Evolutionary conservation across 805 yeast genomes (phyloP), one percentile per base, ranked within the genome.

Genomic region (Babjeviella inositovora): DNA sequence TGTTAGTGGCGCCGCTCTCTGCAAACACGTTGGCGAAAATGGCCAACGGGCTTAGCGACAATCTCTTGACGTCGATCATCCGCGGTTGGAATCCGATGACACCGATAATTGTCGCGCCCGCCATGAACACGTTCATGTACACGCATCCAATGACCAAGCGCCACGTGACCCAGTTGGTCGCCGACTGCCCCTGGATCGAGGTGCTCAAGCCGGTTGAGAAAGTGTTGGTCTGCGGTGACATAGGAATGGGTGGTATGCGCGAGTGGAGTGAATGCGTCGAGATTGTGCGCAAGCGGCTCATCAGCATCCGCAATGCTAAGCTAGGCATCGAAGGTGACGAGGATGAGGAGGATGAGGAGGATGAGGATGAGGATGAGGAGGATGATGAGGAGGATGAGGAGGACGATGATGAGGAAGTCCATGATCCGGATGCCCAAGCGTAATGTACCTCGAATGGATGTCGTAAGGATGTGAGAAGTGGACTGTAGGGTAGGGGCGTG

Each of bases 231-330:
- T 56, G 63, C 38, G 63, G 63, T 5, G 63, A 56, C 31, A 56
- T 56, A 22, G 63, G 63, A 2, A 55, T 56, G 62, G 63, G 63
- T 5, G 63, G 63, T 6, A 56, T 56, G 63, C 37, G 62, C 24
- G 63, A 56, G 37, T 56, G 63, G 63, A 41, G 34, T 29, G 63
- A 56, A 16, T 38, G 55, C 13, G 63, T 56, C 13, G 62, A 56
- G 28, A 53, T 50, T 10, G 34, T 56, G 24, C 40, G 59, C 24
- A 42, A 53, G 20, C 42, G 46, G 24, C 47, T 54, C 21, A 36
- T 30, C 20, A 26, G 33, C 4, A 31, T 53, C 18, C 41, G 43
- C 23, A 41, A 38, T 3, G 52, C 45, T 24, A 31, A 38, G 23
- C n/a, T n/a, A 15, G 38, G 38, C 13, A 30, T 34, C 11, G 40